Evolutionary conservation across 192 early-diverging fungal genomes (phyloP).

Genomic region (Entomortierella beljakovae): DNA sequence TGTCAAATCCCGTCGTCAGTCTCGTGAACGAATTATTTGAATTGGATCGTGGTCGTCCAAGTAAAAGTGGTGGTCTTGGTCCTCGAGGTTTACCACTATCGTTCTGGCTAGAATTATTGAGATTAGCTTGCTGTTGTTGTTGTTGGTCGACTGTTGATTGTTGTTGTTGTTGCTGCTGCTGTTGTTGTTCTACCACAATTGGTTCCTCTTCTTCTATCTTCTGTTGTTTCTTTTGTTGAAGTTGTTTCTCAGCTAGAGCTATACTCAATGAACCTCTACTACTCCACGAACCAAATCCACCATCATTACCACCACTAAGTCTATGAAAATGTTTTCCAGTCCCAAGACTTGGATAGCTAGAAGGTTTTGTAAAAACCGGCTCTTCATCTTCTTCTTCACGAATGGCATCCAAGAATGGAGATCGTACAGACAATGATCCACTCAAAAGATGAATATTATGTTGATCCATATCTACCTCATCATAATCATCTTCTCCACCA

Average conservation of each 20-base stretch:
- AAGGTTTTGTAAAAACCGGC: constrained; percentile 45
- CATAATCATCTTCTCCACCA: constrained; percentile 34
- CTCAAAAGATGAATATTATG: constrained; percentile 49
- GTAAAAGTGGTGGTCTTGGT: constrained; percentile 37
- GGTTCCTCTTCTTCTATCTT: too few species aligned
- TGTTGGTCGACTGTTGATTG: not conserved
- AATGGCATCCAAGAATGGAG: constrained; percentile 46
- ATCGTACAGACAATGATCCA: constrained; percentile 42
- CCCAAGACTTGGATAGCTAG: constrained; percentile 44
- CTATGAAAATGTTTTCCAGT: constrained; percentile 24
- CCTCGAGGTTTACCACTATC: constrained; percentile 45
- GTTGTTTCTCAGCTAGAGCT: constrained; percentile 13
- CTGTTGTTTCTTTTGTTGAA: constrained; percentile 10
- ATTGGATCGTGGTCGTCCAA: constrained; percentile 44
- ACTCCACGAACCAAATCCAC: constrained; percentile 10
- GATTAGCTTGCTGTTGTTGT: constrained; percentile 31
- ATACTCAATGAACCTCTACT: constrained; percentile 7
- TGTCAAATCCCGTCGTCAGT: constrained; percentile 35
- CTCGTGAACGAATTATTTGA: constrained; percentile 17
- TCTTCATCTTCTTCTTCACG: constrained; percentile 54
- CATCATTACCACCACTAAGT: constrained; percentile 8
- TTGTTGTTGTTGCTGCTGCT: constrained; percentile 13
- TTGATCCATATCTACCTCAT: constrained; percentile 46
- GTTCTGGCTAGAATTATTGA: constrained; percentile 30
- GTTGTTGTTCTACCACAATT: too few species aligned